A percentile compares a stretch with the other conserved stretches of the same genome.
phyloP scores from a whole-genome alignment of 2,329 filamentous ascomycete genomes.

The Thermothelomyces thermophilus region DNA sequence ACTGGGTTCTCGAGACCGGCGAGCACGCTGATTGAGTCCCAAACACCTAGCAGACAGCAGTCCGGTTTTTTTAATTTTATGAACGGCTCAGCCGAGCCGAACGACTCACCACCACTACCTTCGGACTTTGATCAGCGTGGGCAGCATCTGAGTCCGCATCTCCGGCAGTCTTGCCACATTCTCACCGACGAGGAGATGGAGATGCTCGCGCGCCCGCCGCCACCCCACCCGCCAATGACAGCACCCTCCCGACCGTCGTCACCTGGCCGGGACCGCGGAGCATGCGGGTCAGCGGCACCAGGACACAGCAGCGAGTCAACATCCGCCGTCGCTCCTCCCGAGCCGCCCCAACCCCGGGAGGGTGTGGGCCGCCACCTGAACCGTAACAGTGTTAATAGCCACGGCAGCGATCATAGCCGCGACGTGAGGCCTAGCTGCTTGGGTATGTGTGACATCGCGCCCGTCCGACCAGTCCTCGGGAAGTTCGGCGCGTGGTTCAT shows the following conservation, averaged over 20 bases:
- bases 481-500: conserved; percentile 14
- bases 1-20: conserved; percentile 5
- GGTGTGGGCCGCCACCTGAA: no score
- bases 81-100: not conserved
- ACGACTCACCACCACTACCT: not conserved
- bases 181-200: conserved; percentile 12
- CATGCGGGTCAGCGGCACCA: not conserved
- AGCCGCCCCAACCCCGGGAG: no score
- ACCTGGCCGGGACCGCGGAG: not conserved
- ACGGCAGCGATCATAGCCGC: not conserved
- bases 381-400: not conserved
- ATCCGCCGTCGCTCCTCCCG: no score
- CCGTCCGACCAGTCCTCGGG: conserved; percentile 1
- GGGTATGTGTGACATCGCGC: conserved; percentile 8
- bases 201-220: conserved; percentile 9
- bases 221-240: not conserved
- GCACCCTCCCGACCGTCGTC: not conserved
- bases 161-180: conserved; percentile 2
- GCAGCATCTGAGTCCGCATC: not conserved
- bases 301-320: not conserved
- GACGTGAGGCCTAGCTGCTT: conserved; percentile 3
- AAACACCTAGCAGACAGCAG: conserved; percentile 6
- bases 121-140: not conserved
- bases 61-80: no score
- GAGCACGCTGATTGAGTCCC: conserved; percentile 7